Conservation (phyloP, 352 stramenopile species). For the Globisporangium rhizosaccharum region DNA sequence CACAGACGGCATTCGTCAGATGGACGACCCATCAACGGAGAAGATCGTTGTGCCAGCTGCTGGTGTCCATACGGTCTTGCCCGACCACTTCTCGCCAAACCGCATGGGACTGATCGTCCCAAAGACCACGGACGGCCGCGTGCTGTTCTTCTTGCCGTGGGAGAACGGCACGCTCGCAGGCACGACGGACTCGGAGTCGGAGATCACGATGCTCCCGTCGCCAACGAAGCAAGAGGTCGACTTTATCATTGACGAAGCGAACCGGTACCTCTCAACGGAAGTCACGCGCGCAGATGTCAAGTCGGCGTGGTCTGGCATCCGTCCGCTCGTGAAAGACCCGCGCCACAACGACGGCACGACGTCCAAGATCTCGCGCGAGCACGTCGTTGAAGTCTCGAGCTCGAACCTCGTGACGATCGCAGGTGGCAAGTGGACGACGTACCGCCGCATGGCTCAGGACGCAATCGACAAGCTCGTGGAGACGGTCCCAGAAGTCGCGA, state of each 20-base stretch:
- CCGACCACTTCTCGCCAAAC: conserved; percentile 93
- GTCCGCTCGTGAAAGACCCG: conserved; percentile 91
- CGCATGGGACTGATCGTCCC: conserved; percentile 95
- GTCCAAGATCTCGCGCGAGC: conserved; percentile 89
- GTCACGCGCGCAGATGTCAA: conserved; percentile 91
- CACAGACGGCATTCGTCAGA: conserved; percentile 84
- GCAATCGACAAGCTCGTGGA: conserved; percentile 88
- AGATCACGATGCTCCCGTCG: conserved; percentile 93
- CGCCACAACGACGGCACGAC: conserved; percentile 78
- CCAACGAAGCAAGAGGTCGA: conserved; percentile 90
- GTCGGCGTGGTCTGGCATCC: conserved; percentile 94
- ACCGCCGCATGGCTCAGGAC: conserved; percentile 94
- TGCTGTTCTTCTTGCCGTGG: conserved; percentile 96
- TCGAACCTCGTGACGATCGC: conserved; percentile 93
- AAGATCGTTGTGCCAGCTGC: conserved; percentile 92
- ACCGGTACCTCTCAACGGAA: conserved; percentile 87
- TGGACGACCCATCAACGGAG: conserved; percentile 88
- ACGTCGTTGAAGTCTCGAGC: conserved; percentile 90
- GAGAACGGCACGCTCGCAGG: conserved; percentile 90
- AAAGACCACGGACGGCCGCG: conserved; percentile 92
- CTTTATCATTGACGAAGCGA: conserved; percentile 93
- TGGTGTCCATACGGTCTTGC: conserved; percentile 94
- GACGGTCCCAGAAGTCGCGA: conserved; percentile 65
- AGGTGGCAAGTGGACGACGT: conserved; percentile 97
- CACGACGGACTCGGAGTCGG: conserved; percentile 91